Evolutionary conservation across 2,329 filamentous ascomycete species (phyloP), one percentile per base, ranked within the genome.

Genomic region (Beauveria sp.): DNA sequence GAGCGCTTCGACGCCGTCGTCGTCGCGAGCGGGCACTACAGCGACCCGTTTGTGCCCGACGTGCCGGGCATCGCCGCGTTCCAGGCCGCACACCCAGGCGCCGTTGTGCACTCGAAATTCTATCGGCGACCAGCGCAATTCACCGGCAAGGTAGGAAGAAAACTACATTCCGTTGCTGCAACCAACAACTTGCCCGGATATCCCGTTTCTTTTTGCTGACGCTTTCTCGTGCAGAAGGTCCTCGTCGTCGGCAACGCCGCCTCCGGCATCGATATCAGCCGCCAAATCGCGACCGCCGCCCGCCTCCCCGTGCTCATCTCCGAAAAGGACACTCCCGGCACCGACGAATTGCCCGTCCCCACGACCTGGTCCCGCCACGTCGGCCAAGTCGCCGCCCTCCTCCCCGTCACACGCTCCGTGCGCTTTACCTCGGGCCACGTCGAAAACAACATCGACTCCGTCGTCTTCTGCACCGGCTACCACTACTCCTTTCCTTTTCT

Each of bases 391-490:
- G 74, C 76, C 1, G 81, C 67, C 69, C 83, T 69, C 63, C 72
- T 69, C 37, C 67, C 72, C 0, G 67, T 76, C 77, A 63, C 79
- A 75, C 26, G 76, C 75, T n/a, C 71, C 78, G 60, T 91, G 0
- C 77, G 80, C 41, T 90, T 93, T 62, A 76, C 80, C 47, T 79
- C 89, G 64, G 86, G 86, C 1, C 77, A 77, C 0, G 69, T 87
- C 8, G 88, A 91, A 69, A 73, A 74, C 2, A 76, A 84, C 26
- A 74, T 96, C 54, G 91, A 96, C 68, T 80, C 83, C 0, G 76
- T 96, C 12, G 70, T 96, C 18, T 96, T 92, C 72, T 91, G 90
- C 70, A 96, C 92, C 0, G 92, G 92, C 0, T 96, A 94, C 69
- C 83, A 93, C 63, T 96, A 91, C 74, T 85, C 87, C 0, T 89